Percentiles rank a stretch among this genome's conserved stretches.
These are phyloP conservation scores for Hylodesmum podocarpum DNA, from an alignment of 306 rosid species.

Conservation along the genomic window DNA sequence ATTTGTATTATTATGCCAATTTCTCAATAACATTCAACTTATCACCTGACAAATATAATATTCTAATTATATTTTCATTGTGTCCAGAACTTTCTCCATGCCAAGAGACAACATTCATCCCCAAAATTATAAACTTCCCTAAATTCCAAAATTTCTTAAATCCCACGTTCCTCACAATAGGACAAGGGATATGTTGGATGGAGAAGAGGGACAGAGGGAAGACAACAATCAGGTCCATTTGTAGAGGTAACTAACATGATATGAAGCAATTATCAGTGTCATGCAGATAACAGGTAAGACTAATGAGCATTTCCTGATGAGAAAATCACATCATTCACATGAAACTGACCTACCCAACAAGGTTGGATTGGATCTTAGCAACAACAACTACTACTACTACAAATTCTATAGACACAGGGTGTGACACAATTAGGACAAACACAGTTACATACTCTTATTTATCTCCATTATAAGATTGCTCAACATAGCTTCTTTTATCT, in stretches of 20 bases:
- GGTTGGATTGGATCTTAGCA: slow-evolving; percentile 39
- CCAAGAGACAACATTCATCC: not conserved
- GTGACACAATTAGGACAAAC: slow-evolving; percentile 38
- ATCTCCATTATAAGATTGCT: slow-evolving; percentile 35
- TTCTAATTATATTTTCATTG: not conserved
- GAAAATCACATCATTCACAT: slow-evolving; percentile 22
- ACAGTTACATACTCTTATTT: slow-evolving; percentile 30
- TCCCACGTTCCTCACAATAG: slow-evolving; percentile 4
- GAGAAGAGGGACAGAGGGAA: slow-evolving; percentile 27
- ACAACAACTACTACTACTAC: not conserved
- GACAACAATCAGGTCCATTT: slow-evolving; percentile 31
- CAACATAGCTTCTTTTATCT: slow-evolving; percentile 22
- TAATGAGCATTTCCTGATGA: slow-evolving; percentile 1
- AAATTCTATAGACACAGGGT: not conserved
- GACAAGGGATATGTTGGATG: slow-evolving; percentile 30
- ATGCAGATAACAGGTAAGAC: slow-evolving; percentile 24
- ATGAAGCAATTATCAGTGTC: slow-evolving; percentile 29
- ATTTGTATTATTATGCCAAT: not conserved
- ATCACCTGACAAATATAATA: not conserved
- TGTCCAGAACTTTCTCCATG: not conserved
- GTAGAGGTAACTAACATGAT: slow-evolving; percentile 33
- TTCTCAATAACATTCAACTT: not conserved
- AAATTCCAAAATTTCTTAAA: slow-evolving; percentile 8
- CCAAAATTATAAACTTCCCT: not conserved
- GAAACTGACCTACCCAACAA: slow-evolving; percentile 20